Base-by-base conservation (phyloP, 2,329 filamentous ascomycete genomes). In the Botrytis tulipae region DNA sequence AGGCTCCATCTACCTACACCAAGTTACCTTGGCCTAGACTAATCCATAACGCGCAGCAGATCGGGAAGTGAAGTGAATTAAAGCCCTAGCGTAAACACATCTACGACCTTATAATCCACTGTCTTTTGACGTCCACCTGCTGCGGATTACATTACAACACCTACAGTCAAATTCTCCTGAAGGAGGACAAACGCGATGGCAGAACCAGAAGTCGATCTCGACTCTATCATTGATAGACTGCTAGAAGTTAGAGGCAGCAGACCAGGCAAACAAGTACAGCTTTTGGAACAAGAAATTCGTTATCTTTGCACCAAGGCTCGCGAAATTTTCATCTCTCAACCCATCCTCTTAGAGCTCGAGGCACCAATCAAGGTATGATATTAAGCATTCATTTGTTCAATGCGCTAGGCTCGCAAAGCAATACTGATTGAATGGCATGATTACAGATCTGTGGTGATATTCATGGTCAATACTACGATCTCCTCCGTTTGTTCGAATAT, bases 251-350 rank as follows among this genome's bases (percentile, higher is more conserved):
- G 96, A 85, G 96, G 95, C 83, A 98, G 95, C 88, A 92, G 96
- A 82, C 96, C 96, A 74, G 96, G 96, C 81, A 99, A 99, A 88
- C 96, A 98, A 86, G 96, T 99, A 73, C 95, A 98, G 86, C 90
- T 99, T 79, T 88, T 97, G 78, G 96, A 99, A 85, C 91, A 93
- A 75, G 96, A 98, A 86, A 99, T 99, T 80, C 92, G 95, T 82
- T 97, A 91, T 85, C 90, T 99, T 78, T 99, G 96, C 90, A 98
- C 95, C 83, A 98, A 98, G 87, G 95, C 95, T 76, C 92, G 96
- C 78, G 96, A 99, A 87, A 98, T 99, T 81, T 98, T 99, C 88
- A 98, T 99, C 84, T 98, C 95, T 76, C 96, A 99, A 87, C 96
- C 96, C 78, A 98, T 98, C 82, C 87, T 99, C 79, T 90, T 99